phyloP scores from a whole-genome alignment of 345 rosid genomes.

The Excoecaria cochinchinensis region DNA sequence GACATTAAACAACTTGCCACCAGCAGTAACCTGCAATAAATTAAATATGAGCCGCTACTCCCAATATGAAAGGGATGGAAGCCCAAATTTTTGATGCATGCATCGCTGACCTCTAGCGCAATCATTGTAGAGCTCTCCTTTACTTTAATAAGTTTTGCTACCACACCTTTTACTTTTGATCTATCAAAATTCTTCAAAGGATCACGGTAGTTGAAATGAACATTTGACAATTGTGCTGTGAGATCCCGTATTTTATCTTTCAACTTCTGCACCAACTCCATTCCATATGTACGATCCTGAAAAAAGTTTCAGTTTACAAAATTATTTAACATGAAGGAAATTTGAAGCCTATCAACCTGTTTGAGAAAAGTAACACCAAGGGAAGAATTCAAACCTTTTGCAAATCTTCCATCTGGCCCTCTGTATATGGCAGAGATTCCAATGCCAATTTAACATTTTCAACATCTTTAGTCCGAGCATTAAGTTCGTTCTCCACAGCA shows the following conservation, averaged over 20 bases:
- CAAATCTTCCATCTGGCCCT: constrained; percentile 85
- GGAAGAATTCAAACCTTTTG: constrained; percentile 58
- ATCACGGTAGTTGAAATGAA: constrained; percentile 81
- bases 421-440: constrained; percentile 65
- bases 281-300: constrained; percentile 73
- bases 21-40: constrained; percentile 77
- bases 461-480: constrained; percentile 61
- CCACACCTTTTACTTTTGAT: constrained; percentile 94
- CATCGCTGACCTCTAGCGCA: constrained; percentile 77
- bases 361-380: not conserved
- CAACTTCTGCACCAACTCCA: constrained; percentile 67
- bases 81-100: not conserved
- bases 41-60: constrained; percentile 20
- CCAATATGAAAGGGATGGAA: not conserved
- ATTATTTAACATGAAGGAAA: constrained; percentile 20
- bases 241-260: constrained; percentile 73
- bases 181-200: constrained; percentile 83
- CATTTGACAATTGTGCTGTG: constrained; percentile 73
- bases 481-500: constrained; percentile 71
- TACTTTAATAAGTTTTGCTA: constrained; percentile 85
- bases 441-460: constrained; percentile 50
- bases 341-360: constrained; percentile 7
- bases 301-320: constrained; percentile 16
- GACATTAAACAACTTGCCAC: constrained; percentile 84
- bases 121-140: constrained; percentile 78